Percentiles rank a stretch among this genome's conserved stretches.
phyloP scores from a whole-genome alignment of 2,329 filamentous ascomycete species.

The Septoria linicola region DNA sequence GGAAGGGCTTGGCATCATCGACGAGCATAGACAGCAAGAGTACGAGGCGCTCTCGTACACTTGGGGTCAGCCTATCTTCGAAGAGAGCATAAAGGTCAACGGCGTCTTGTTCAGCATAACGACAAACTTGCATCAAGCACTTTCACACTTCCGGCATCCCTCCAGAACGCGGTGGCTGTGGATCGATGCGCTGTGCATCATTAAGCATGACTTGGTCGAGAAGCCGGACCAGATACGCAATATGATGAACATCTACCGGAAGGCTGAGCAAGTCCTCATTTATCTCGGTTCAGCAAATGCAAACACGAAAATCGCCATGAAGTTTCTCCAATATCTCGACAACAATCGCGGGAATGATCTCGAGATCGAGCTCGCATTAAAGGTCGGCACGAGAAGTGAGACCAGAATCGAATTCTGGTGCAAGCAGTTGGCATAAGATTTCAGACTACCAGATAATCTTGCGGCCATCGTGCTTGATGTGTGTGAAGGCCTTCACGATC shows the following conservation, averaged over 20 bases:
- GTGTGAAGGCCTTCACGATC: background rate
- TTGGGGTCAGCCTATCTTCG: background rate
- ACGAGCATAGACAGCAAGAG: background rate
- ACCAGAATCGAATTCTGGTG: background rate
- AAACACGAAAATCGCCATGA: background rate
- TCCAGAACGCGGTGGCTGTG: background rate
- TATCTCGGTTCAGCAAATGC: background rate
- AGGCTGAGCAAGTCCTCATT: background rate
- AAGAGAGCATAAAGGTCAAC: background rate
- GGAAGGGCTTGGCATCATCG: background rate
- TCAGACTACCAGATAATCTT: too few species aligned
- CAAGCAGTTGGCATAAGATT: background rate
- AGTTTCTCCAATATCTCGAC: background rate
- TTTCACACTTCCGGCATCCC: background rate
- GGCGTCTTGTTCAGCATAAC: background rate
- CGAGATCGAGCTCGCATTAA: background rate
- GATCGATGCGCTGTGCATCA: slow-evolving; percentile 4
- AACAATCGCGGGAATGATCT: background rate
- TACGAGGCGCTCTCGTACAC: slow-evolving; percentile 7
- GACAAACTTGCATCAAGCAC: background rate
- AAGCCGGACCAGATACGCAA: background rate
- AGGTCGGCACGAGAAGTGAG: background rate
- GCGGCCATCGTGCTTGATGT: too few species aligned
- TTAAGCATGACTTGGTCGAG: background rate
- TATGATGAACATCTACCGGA: background rate